A percentile compares a stretch with the other conserved stretches of the same genome.
These are phyloP conservation scores for Rhodotorula sp. DNA, from an alignment of 1,284 basidiomycete species.

Conservation along the genomic window DNA sequence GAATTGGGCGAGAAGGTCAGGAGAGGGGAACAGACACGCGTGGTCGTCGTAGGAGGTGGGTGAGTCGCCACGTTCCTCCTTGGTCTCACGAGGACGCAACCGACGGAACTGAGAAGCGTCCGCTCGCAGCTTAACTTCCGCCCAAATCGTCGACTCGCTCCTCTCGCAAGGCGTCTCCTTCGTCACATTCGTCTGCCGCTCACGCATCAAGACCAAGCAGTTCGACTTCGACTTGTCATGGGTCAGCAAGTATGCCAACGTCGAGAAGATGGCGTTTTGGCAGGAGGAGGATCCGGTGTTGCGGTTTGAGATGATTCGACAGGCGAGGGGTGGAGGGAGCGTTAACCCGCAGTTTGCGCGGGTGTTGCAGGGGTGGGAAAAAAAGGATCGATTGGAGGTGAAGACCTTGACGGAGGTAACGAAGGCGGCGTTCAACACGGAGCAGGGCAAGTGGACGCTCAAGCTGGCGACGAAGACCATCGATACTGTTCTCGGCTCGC, in stretches of 20 bases:
- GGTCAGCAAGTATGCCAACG: conserved; percentile 30
- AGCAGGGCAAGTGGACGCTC: not conserved
- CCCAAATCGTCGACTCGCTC: conserved; percentile 47
- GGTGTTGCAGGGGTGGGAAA: conserved; percentile 40
- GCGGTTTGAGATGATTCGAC: conserved; percentile 41
- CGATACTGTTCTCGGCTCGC: not conserved
- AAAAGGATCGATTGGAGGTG: conserved; percentile 37
- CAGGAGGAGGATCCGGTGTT: conserved; percentile 41
- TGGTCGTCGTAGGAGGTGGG: conserved; percentile 49
- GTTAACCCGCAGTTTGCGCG: conserved; percentile 47
- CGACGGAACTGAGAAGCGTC: not conserved
- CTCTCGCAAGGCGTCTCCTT: conserved; percentile 43
- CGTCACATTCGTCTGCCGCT: conserved; percentile 47
- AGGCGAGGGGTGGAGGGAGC: conserved; percentile 44
- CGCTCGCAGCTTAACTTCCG: conserved; percentile 46
- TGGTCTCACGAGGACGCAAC: too few species aligned
- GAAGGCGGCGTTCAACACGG: conserved; percentile 1
- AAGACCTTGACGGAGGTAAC: conserved; percentile 6
- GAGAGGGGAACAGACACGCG: conserved; percentile 16
- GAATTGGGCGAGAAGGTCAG: conserved; percentile 10
- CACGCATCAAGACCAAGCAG: conserved; percentile 47
- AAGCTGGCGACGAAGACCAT: not conserved
- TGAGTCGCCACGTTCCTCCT: conserved; percentile 1
- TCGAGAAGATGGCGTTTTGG: conserved; percentile 47
- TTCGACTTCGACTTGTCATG: conserved; percentile 31